Conservation (phyloP, 2,329 filamentous ascomycete species). For the Aspergillus sp. region DNA sequence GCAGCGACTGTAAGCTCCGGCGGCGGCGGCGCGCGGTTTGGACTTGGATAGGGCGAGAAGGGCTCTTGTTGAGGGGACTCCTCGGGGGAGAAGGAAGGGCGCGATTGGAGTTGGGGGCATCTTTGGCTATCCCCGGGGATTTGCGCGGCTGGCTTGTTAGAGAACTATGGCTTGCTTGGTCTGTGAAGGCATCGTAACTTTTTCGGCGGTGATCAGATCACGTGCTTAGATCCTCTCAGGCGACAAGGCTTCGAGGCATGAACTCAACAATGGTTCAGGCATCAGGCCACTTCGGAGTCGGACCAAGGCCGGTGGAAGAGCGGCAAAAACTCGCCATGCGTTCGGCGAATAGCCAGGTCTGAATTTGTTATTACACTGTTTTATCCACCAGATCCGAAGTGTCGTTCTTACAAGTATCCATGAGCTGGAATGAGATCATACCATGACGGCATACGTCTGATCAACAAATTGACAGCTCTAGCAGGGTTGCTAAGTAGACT, state of each 20-base stretch:
- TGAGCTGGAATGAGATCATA: conserved; percentile 8
- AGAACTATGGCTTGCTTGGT: background rate
- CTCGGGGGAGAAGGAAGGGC: conserved; percentile 66
- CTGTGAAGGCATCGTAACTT: background rate
- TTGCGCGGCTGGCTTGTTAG: background rate
- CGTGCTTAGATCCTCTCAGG: background rate
- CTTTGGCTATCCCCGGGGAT: background rate
- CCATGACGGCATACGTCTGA: conserved; percentile 2
- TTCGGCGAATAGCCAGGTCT: conserved; percentile 16
- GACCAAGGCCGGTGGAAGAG: conserved; percentile 11
- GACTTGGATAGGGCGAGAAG: conserved; percentile 29
- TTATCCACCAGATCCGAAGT: background rate
- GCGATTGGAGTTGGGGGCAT: conserved; percentile 50
- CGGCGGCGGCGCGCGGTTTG: conserved; percentile 14
- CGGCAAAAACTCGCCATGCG: conserved; percentile 12
- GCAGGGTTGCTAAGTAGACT: background rate
- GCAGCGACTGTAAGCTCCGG: conserved; percentile 21
- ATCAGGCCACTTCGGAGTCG: conserved; percentile 17
- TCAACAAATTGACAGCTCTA: background rate
- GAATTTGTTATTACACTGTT: conserved; percentile 14
- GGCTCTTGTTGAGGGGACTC: conserved; percentile 36
- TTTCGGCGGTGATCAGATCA: background rate
- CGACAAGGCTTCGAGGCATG: too few relatives aligned
- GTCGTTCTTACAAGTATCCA: background rate
- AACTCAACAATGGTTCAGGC: background rate